Evolutionary conservation across 2,329 filamentous ascomycete genomes (phyloP), one percentile per base, ranked within the genome.

Genomic region (Hyphodiscus sp.): DNA sequence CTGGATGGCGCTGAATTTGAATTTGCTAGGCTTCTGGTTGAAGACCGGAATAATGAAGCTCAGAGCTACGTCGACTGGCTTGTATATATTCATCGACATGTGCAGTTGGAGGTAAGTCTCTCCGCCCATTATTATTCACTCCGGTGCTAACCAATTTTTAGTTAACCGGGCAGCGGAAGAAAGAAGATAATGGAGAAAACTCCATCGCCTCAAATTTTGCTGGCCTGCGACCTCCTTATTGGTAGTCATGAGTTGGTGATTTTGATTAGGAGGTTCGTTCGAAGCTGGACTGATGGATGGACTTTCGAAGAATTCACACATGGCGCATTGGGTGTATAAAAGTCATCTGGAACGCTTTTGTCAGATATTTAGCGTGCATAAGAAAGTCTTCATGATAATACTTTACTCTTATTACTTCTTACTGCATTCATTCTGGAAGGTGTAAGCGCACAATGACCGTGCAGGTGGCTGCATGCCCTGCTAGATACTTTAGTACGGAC

Each of bases 51-150:
- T 70, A 96, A 96, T 62, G 94, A 99, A 74, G 94, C 94, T 38
- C 91, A 95, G 73, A 95, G 89, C 68, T 99, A 97, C 71, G 94
- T 97, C 33, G 94, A 99, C 73, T 99, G 94, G 94, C 77, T 99
- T 65, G 94, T 99, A 54, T 89, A 96, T 71, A 80, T 97, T 58
- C 94, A 99, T 72, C 86, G 92, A 64, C 85, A 88, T 62, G 94
- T 99, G 60, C 91, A 96, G 68, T 76, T 96, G 59, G 94, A 99
- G 80, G 83, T 86, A 70, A 72, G 79, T 71, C 18, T 44, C 52
- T 23, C 19, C 45, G 42, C 45, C 16, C 8, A 38, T 4, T 13
- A 13, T 6, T 4, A 38, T 38, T 13, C 5, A 13, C 11, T 30
- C 18, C 26, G 10, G 2, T 42, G 50, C 57, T 61, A 52, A 58